Percentiles rank a stretch among this genome's conserved stretches.
These are phyloP conservation scores for Paecilomyces sp. DNA, from an alignment of 2,329 filamentous ascomycete species.

Conservation along the genomic window DNA sequence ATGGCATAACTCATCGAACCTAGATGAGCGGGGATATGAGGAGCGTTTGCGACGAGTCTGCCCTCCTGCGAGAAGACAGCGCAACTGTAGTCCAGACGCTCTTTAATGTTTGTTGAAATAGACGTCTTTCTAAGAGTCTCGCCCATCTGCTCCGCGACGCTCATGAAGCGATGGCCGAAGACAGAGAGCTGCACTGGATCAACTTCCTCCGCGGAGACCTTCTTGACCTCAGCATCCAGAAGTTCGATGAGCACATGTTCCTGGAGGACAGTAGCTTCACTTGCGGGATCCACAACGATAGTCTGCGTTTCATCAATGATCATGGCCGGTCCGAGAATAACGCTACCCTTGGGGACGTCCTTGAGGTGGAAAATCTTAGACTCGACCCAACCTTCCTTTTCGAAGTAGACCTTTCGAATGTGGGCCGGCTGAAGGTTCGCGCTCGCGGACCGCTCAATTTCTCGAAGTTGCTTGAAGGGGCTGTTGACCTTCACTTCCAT, in stretches of 20 bases:
- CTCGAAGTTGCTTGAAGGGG: conserved; percentile 13
- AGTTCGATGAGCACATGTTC: conserved; percentile 82
- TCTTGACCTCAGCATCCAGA: conserved; percentile 52
- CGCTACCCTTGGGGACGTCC: conserved; percentile 11
- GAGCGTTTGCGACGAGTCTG: conserved; percentile 61
- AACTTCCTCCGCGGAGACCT: conserved; percentile 19
- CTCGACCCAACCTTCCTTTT: conserved; percentile 17
- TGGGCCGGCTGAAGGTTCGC: conserved; percentile 11
- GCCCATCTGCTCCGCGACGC: conserved; percentile 54
- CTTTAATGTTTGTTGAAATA: conserved; percentile 66
- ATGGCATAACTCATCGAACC: conserved; percentile 84
- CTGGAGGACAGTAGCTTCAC: conserved; percentile 68
- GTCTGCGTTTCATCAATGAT: conserved; percentile 71
- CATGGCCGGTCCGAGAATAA: conserved; percentile 26
- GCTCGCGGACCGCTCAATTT: conserved; percentile 5
- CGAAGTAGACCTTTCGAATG: conserved; percentile 18
- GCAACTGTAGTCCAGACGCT: conserved; percentile 79
- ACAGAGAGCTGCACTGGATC: conserved; percentile 49
- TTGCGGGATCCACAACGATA: conserved; percentile 76
- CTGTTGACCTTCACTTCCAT: conserved; percentile 5
- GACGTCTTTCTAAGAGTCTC: conserved; percentile 50
- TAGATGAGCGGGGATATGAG: conserved; percentile 73
- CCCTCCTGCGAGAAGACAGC: conserved; percentile 72
- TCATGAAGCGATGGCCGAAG: conserved; percentile 53
- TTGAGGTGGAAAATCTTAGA: conserved; percentile 21